Base-by-base conservation (phyloP, 225 moss, liverwort and hornwort species). In the Thuidium tamariscinum region DNA sequence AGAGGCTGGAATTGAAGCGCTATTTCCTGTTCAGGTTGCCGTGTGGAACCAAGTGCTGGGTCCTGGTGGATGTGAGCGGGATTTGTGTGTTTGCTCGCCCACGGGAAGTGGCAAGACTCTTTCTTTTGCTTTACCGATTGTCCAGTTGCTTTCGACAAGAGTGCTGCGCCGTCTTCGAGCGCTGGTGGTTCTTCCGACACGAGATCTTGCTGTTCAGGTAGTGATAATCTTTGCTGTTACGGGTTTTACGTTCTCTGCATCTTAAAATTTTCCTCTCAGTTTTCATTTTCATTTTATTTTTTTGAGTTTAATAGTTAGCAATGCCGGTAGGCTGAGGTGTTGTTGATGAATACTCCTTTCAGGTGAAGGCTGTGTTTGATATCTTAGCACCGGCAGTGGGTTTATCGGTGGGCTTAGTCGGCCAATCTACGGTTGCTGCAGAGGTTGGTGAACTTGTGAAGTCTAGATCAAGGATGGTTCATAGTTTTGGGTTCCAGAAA, bases 71-170 rank as follows among this genome's bases (percentile, higher is more conserved):
- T 85, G 92, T 87, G 96, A 99, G 60, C 93, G 95, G 79, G 99
- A 99, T 76, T 88, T 99, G 71, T 99, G 97, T 77, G 95, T 99
- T 66, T 94, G 96, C 91, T 99, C 99, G 41, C 99, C 99, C 4
- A 99, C 99, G 41, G 99, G 99, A 74, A 99, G 99, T 87, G 99
- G 99, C 46, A 99, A 99, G 78, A 99, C 99, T n/a, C 97, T 99
- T 34, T 91, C 97, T 2, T 99, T 97, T 68, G 96, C 97, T 34
- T 86, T 99, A 81, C 99, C 99, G 11, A 93, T 99, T 29, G 97
- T 97, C 46, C 99, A 99, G 73, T 91, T 97, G 78, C 92, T 99
- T 60, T 97, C 97, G 36, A 91, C 95, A 61, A 91, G 99, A 85
- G 95, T 99, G 26, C 75, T 99, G 30, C 91, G 96, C 65, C 95